Evolutionary conservation across 2,329 filamentous ascomycete genomes (phyloP).

Genomic region (Fragosphaeria purpurea): DNA sequence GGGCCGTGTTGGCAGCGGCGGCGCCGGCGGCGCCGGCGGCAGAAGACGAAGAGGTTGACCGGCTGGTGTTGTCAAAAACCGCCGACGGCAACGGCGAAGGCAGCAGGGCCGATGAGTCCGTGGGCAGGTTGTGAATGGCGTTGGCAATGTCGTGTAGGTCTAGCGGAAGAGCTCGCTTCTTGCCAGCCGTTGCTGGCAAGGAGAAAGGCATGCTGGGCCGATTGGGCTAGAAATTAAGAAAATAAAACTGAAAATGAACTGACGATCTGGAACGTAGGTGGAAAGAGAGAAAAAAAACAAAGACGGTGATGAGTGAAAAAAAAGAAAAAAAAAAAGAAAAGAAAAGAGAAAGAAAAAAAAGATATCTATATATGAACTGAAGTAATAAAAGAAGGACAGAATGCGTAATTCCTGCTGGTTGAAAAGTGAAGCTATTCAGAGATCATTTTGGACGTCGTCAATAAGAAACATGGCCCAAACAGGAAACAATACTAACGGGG

Average conservation of each 20-base stretch:
- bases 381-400: neutral
- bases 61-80: neutral
- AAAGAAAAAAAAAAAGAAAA: neutral
- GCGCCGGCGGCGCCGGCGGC: neutral
- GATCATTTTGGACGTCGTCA: neutral
- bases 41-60: too few species aligned
- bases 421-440: constrained; percentile 3
- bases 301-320: neutral
- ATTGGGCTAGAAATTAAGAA: too few species aligned
- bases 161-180: neutral
- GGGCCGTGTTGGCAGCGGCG: neutral
- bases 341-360: neutral
- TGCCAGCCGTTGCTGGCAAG: neutral
- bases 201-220: neutral
- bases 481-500: constrained; percentile 2
- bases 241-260: too few species aligned
- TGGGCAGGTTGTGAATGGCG: constrained; percentile 2
- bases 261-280: too few species aligned
- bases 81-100: neutral
- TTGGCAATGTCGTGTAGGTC: constrained; percentile 3
- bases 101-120: neutral
- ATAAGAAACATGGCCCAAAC: constrained; percentile 1
- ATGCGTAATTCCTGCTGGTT: neutral
- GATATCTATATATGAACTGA: neutral
- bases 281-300: too few species aligned